Conservation (phyloP, 176 grass and related monocot species). For the Panicum miliaceum region DNA sequence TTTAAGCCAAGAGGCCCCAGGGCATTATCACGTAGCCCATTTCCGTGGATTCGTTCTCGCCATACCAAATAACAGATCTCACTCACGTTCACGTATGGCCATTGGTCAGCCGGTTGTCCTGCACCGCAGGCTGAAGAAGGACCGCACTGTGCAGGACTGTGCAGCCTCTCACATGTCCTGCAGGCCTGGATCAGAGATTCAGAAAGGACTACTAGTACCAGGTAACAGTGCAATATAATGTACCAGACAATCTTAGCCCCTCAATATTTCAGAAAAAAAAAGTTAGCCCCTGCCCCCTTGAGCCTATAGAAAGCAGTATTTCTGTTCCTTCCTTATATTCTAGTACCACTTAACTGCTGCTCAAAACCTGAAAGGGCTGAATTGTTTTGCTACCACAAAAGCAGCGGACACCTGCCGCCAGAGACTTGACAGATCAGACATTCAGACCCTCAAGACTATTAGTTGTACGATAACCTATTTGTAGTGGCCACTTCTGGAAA, state of each 20-base stretch:
- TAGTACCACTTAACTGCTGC: not conserved
- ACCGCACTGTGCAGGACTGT: not conserved
- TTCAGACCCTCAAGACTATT: no score
- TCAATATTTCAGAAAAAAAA: no score
- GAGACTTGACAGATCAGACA: not conserved
- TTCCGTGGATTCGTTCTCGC: not conserved
- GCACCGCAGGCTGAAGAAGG: not conserved
- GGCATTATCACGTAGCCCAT: not conserved
- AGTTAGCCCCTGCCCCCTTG: not conserved
- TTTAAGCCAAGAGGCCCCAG: not conserved
- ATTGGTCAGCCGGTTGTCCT: not conserved
- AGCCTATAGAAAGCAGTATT: not conserved
- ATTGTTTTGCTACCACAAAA: not conserved
- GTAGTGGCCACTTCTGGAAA: not conserved
- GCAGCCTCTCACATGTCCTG: not conserved
- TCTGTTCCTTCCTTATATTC: not conserved
- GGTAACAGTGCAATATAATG: not conserved
- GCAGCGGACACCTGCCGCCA: not conserved
- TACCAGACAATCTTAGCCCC: not conserved
- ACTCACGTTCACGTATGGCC: not conserved
- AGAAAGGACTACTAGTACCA: not conserved
- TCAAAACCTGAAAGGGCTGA: not conserved
- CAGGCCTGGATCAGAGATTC: conserved; percentile 4
- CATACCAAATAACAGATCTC: not conserved
- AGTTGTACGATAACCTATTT: not conserved